These are phyloP conservation scores for Aureobasidium sp. DNA, from an alignment of 2,329 filamentous ascomycete genomes.

Conservation along the genomic window DNA sequence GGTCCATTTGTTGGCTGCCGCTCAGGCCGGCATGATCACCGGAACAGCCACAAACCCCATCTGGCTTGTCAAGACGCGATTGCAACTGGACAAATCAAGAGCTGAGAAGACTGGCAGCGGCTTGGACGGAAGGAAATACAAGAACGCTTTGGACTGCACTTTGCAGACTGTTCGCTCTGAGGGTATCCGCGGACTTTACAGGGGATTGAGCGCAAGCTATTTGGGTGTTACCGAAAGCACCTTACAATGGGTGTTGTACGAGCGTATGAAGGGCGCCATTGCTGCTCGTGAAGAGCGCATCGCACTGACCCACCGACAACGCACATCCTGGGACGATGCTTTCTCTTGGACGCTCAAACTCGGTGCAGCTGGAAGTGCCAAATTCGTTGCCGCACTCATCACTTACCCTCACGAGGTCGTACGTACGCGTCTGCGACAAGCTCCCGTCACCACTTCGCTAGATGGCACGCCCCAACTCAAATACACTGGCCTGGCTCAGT, in stretches of 20 bases:
- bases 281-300: slow-evolving; percentile 54
- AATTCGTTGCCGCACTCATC: slow-evolving; percentile 73
- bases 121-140: slow-evolving; percentile 61
- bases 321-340: slow-evolving; percentile 64
- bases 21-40: slow-evolving; percentile 73
- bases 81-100: slow-evolving; percentile 85
- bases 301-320: slow-evolving; percentile 52
- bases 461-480: slow-evolving; percentile 60
- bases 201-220: slow-evolving; percentile 85
- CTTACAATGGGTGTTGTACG: slow-evolving; percentile 89
- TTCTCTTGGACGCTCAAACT: slow-evolving; percentile 74
- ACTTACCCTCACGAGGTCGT: slow-evolving; percentile 93
- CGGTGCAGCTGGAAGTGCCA: slow-evolving; percentile 72
- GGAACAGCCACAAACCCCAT: slow-evolving; percentile 92
- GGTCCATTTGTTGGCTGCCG: slow-evolving; percentile 72
- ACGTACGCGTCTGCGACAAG: slow-evolving; percentile 76
- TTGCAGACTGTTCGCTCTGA: slow-evolving; percentile 74
- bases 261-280: slow-evolving; percentile 78
- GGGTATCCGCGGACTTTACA: slow-evolving; percentile 75
- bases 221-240: slow-evolving; percentile 85
- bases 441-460: slow-evolving; percentile 49
- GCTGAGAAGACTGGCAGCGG: slow-evolving; percentile 50
- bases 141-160: slow-evolving; percentile 82
- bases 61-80: slow-evolving; percentile 88
- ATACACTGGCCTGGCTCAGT: slow-evolving; percentile 82